Evolutionary conservation across 257 asterid species (phyloP), one percentile per base, ranked within the genome.

Genomic region (Solanum chiquidenum): DNA sequence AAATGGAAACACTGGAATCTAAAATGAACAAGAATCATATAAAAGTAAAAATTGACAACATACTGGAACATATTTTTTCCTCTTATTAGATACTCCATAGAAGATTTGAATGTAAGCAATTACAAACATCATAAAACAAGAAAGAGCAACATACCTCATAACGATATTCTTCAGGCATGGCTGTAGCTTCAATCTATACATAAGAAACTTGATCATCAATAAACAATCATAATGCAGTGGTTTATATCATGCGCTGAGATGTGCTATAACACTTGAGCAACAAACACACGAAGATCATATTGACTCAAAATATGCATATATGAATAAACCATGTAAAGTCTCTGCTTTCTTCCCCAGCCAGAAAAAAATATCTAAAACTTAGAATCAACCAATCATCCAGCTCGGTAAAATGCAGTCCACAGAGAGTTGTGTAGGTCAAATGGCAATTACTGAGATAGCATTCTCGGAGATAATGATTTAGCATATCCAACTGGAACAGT

Each of bases 91-190:
- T 74, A 74, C 49, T 35, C 80, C 31, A 7, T 49, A n/a, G 42
- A n/a, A 27, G 29, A 49, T 46, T 60, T 52, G 49, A 27, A 37
- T 25, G 84, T 60, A 58, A 74, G 40, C 29, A 88, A 86, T 11
- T 79, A 44, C 13, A 44, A 85, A 29, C 16, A 27, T n/a, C 73
- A 35, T 60, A 83, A 23, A 60, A 71, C 27, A 87, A 89, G 20
- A 37, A 40, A 71, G 85, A 86, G 21, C 31, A 21, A 89, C 98
- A 93, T 91, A 96, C 99, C 84, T 96, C 95, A 72, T 94, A 92
- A 44, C 92, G 93, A 87, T 95, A 96, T 90, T 93, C 98, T 90
- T 92, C 96, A 13, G 98, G 98, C 99, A 96, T 96, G 88, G 90
- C 88, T 76, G 99, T 93, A 72, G 91, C 98, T 90, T 89, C 94